Conservation (phyloP, 345 rosid species). For the Durio zibethinus region DNA sequence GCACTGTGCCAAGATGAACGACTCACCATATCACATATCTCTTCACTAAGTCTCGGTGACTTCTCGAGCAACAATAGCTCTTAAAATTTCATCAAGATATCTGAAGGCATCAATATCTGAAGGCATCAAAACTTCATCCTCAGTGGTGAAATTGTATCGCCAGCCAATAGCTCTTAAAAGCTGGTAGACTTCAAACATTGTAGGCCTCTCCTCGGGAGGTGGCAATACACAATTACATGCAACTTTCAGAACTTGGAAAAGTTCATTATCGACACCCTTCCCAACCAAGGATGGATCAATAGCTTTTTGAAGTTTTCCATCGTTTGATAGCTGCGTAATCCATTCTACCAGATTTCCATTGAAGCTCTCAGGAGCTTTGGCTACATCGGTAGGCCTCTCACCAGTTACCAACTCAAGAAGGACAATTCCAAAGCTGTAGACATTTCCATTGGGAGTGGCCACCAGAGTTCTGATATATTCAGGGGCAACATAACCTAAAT, state of each 20-base stretch:
- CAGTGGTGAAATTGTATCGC: constrained; percentile 64
- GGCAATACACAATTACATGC: constrained; percentile 71
- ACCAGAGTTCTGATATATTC: constrained; percentile 79
- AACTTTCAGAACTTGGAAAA: constrained; percentile 75
- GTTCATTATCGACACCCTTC: constrained; percentile 62
- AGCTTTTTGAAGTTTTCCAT: constrained; percentile 55
- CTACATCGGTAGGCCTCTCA: constrained; percentile 68
- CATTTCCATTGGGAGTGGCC: constrained; percentile 94
- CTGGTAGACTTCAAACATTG: constrained; percentile 89
- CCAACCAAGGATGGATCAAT: constrained; percentile 54
- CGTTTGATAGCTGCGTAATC: constrained; percentile 47
- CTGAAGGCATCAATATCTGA: constrained; percentile 51
- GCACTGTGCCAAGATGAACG: constrained; percentile 15
- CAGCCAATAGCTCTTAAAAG: constrained; percentile 79
- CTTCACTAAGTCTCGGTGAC: constrained; percentile 21
- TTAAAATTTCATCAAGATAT: constrained; percentile 40
- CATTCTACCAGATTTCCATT: constrained; percentile 92
- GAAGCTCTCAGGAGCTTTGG: constrained; percentile 66
- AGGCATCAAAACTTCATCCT: constrained; percentile 67
- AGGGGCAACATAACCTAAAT: constrained; percentile 91
- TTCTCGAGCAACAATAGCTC: constrained; percentile 70
- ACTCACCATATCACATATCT: constrained; percentile 16
- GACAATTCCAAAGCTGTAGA: constrained; percentile 95
- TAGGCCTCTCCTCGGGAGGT: constrained; percentile 71
- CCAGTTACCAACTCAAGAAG: constrained; percentile 92